Conservation (phyloP, 768 basidiomycete genomes). For the Harrya chromipes region DNA sequence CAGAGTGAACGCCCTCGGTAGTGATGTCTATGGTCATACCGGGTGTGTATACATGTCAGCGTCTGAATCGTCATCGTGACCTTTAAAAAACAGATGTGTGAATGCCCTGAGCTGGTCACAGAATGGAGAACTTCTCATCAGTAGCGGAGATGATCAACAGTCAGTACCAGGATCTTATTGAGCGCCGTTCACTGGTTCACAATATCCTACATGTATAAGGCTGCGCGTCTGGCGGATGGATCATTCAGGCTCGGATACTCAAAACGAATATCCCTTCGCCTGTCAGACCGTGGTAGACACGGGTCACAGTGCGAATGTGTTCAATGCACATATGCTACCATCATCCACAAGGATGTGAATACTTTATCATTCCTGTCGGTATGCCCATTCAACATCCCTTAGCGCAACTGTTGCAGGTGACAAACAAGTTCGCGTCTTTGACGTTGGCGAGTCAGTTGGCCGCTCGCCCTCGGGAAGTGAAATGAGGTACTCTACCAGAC, state of each 20-base stretch:
- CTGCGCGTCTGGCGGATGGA: conserved; percentile 80
- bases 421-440: conserved; percentile 73
- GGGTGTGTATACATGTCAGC: conserved; percentile 46
- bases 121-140: conserved; percentile 62
- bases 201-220: conserved; percentile 31
- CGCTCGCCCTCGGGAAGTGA: conserved; percentile 41
- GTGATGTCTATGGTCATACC: conserved; percentile 57
- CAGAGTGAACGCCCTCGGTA: conserved; percentile 71
- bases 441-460: conserved; percentile 48
- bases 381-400: conserved; percentile 7
- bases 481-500: conserved; percentile 42
- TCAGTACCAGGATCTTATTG: conserved; percentile 25
- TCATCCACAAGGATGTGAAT: conserved; percentile 74
- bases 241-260: conserved; percentile 28
- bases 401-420: conserved; percentile 78
- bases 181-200: conserved; percentile 1
- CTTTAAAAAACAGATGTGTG: conserved; percentile 51
- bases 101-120: conserved; percentile 75
- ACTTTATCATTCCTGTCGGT: conserved; percentile 9
- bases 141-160: conserved; percentile 75
- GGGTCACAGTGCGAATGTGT: conserved; percentile 82
- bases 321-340: conserved; percentile 79
- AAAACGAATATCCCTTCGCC: conserved; percentile 57
- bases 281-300: conserved; percentile 71
- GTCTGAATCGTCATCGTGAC: background rate